phyloP scores from a whole-genome alignment of 148 eudicot genomes.

The Limonium bicolor region DNA sequence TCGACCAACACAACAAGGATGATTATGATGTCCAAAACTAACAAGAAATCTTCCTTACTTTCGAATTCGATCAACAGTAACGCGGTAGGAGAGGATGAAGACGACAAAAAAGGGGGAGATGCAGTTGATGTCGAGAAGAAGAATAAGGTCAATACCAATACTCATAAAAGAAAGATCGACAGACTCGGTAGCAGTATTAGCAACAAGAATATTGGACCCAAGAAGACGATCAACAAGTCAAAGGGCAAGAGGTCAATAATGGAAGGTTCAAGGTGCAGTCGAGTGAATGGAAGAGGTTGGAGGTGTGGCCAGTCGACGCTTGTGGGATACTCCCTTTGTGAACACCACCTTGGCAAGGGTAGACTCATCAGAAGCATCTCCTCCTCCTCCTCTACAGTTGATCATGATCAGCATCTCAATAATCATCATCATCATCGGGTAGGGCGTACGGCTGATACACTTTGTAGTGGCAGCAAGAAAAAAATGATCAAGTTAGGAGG shows the following conservation, averaged over 20 bases:
- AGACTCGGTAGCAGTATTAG: background rate
- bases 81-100: background rate
- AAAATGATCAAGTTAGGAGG: too few relatives aligned
- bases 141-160: too few relatives aligned
- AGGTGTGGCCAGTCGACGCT: slow-evolving; percentile 76
- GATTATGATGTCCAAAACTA: slow-evolving; percentile 1
- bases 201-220: background rate
- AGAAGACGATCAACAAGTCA: slow-evolving; percentile 11
- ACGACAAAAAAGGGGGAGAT: background rate
- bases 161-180: slow-evolving; percentile 7
- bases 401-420: slow-evolving; percentile 6
- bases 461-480: slow-evolving; percentile 8
- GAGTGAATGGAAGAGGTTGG: slow-evolving; percentile 87
- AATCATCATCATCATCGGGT: background rate
- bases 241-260: slow-evolving; percentile 42
- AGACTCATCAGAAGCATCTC: slow-evolving; percentile 52
- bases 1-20: background rate
- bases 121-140: slow-evolving; percentile 1
- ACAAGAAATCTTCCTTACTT: background rate
- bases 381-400: background rate
- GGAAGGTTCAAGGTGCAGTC: slow-evolving; percentile 87
- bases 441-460: too few relatives aligned
- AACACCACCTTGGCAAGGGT: slow-evolving; percentile 78
- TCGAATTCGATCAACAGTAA: background rate
- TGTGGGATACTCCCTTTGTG: slow-evolving; percentile 76